These are phyloP conservation scores for Sisymbrium altissimum DNA, from an alignment of 345 rosid species.

Conservation along the genomic window DNA sequence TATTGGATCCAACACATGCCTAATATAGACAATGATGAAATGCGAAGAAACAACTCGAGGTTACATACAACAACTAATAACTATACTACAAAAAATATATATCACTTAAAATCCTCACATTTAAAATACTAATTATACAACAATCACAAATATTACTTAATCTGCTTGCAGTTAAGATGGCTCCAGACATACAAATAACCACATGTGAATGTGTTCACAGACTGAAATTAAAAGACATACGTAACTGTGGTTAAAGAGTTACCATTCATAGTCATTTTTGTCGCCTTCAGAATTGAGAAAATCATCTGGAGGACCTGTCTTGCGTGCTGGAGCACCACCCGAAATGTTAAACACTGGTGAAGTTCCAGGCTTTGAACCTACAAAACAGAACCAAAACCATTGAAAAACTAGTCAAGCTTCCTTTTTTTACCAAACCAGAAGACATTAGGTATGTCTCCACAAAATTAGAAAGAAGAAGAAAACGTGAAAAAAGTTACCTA, in stretches of 20 bases:
- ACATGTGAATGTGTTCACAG: background rate
- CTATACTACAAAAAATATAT: background rate
- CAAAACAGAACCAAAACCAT: slow-evolving; percentile 21
- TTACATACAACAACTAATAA: background rate
- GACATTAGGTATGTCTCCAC: background rate
- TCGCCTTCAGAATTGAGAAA: slow-evolving; percentile 90
- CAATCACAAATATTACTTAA: background rate
- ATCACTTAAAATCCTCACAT: background rate
- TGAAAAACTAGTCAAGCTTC: background rate
- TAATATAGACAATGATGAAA: background rate
- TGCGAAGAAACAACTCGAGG: background rate
- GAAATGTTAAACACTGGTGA: slow-evolving; percentile 83
- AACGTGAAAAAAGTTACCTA: slow-evolving; percentile 38
- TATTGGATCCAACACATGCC: background rate
- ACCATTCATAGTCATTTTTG: slow-evolving; percentile 98
- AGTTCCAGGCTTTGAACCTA: slow-evolving; percentile 78
- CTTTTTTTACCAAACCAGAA: background rate
- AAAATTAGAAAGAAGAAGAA: background rate
- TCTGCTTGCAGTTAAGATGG: background rate
- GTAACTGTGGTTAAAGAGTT: background rate
- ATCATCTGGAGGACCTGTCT: slow-evolving; percentile 68
- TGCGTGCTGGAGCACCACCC: slow-evolving; percentile 47
- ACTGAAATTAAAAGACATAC: background rate
- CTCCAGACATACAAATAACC: background rate
- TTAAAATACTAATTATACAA: background rate